Conservation (phyloP, 371 early-diverging fungal genomes). For the Rhizopus stolonifer region DNA sequence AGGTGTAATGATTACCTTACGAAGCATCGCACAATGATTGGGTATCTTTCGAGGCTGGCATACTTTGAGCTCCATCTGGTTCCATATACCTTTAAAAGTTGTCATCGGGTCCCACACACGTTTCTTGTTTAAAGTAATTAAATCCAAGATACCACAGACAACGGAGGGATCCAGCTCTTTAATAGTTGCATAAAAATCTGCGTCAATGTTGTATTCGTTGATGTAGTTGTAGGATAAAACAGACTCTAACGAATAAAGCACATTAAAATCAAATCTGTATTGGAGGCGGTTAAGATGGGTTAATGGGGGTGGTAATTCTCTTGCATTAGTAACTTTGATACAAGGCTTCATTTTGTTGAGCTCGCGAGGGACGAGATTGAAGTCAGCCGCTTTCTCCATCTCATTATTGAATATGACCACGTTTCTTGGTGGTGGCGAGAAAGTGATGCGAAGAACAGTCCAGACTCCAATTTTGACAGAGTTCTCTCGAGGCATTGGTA, state of each 20-base stretch:
- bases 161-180: slow-evolving; percentile 24
- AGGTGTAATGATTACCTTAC: slow-evolving; percentile 65
- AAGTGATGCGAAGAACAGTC: slow-evolving; percentile 35
- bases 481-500: slow-evolving; percentile 15
- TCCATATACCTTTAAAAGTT: slow-evolving; percentile 19
- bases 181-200: slow-evolving; percentile 32
- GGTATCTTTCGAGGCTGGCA: slow-evolving; percentile 35
- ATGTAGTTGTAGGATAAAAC: slow-evolving; percentile 37
- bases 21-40: slow-evolving; percentile 50
- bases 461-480: slow-evolving; percentile 34
- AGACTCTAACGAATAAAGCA: slow-evolving; percentile 50
- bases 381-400: slow-evolving; percentile 36
- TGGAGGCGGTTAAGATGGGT: slow-evolving; percentile 27
- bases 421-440: slow-evolving; percentile 10
- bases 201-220: slow-evolving; percentile 43
- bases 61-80: slow-evolving; percentile 19
- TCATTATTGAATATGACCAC: slow-evolving; percentile 17
- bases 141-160: slow-evolving; percentile 37
- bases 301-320: slow-evolving; percentile 11
- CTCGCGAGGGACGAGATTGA: slow-evolving; percentile 40
- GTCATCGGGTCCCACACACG: slow-evolving; percentile 41
- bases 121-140: slow-evolving; percentile 25
- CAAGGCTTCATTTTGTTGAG: not conserved
- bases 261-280: slow-evolving; percentile 29
- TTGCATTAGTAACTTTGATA: slow-evolving; percentile 5